Base-by-base conservation (phyloP, 2,329 filamentous ascomycete genomes). In the Truncatella angustata region DNA sequence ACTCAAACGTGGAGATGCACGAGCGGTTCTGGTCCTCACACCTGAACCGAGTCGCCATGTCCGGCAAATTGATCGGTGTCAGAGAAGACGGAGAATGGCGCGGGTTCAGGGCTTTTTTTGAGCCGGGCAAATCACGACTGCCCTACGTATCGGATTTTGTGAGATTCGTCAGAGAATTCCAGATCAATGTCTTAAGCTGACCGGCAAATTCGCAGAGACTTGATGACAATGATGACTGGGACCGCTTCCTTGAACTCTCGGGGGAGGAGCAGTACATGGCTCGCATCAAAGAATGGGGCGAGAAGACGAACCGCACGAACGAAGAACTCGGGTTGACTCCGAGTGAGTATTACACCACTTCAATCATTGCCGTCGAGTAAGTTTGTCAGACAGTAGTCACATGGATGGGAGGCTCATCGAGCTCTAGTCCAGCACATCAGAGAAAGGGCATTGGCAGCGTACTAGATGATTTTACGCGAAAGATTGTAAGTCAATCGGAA, bases 11-110 rank as follows among this genome's bases (percentile, higher is more conserved):
- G 5, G 43, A 46, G 24, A 46, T 46, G 43, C 43, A 46, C 43
- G 43, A 46, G 26, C 18, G n/a, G 9, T 46, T 46, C 28, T 46
- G 43, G 43, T 32, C 43, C 28, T 46, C 43, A 7, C 43, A 46
- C 28, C 14, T 46, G 24, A 34, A 46, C 10, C 43, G 43, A 4
- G 43, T 46, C 14, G 43, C 43, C 24, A 34, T 30, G 43, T 46
- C 43, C 11, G 43, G 43, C 1, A 12, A 10, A n/a, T 28, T 46
- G 4, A 46, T 46, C 6, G 26, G 43, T 4, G 43, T 28, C 16
- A 24, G 43, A 11, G 43, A 35, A 16, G 26, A 24, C 23, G 43
- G 28, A 16, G 43, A 32, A 20, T 46, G 43, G 43, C 43, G 24
- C 16, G 43, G 43, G 9, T 46, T 46, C 16, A 24, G 43, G 24